phyloP scores from a whole-genome alignment of 441 rosid genomes.

The Mallotus repandus region DNA sequence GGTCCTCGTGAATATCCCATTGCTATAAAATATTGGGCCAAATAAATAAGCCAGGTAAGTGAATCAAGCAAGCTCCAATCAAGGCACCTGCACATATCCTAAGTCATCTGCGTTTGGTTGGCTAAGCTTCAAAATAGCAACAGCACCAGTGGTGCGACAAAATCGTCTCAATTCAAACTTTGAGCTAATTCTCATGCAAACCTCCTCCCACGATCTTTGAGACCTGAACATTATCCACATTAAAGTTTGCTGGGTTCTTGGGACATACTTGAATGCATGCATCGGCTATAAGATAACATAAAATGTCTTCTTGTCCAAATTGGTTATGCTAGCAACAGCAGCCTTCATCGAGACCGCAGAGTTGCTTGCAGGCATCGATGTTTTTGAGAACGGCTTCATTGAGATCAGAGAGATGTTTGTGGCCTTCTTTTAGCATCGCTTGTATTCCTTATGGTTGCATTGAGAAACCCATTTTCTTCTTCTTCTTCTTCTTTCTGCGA shows the following conservation, averaged over 20 bases:
- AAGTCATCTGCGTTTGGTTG: slow-evolving; percentile 86
- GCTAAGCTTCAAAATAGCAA: slow-evolving; percentile 87
- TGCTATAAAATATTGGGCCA: slow-evolving; percentile 69
- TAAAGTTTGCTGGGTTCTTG: slow-evolving; percentile 86
- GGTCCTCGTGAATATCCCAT: slow-evolving; percentile 70
- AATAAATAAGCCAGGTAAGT: slow-evolving; percentile 86
- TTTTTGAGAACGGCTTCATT: no score
- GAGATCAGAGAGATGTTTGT: no score
- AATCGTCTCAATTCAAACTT: slow-evolving; percentile 95
- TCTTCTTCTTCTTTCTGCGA: no score
- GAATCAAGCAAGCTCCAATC: slow-evolving; percentile 97
- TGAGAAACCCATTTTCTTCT: no score
- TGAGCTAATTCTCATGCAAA: slow-evolving; percentile 90
- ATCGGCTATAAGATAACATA: slow-evolving; percentile 72
- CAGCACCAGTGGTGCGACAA: slow-evolving; percentile 97
- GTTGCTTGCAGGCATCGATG: no score
- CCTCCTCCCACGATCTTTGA: slow-evolving; percentile 97
- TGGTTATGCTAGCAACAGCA: slow-evolving; percentile 99
- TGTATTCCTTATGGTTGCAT: no score
- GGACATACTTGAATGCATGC: slow-evolving; percentile 99
- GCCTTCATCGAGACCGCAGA: no score
- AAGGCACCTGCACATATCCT: slow-evolving; percentile 80
- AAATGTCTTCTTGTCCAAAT: slow-evolving; percentile 84
- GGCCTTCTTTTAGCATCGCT: no score
- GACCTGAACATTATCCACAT: slow-evolving; percentile 93